phyloP scores from a whole-genome alignment of 2,329 filamentous ascomycete species.

The Diaporthe amygdali region DNA sequence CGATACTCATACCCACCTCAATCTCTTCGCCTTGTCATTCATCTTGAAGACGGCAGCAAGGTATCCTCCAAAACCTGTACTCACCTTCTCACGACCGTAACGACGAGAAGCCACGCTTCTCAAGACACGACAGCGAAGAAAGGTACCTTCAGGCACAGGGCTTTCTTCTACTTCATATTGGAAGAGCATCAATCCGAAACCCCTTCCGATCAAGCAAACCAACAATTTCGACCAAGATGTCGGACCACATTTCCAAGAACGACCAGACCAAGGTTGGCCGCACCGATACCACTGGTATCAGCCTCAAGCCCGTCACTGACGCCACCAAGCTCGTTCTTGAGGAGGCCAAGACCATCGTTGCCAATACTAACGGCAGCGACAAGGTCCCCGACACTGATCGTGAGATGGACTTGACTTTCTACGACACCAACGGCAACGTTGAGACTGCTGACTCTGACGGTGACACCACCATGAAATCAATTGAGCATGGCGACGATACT shows the following conservation, averaged over 20 bases:
- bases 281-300: neutral
- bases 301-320: neutral
- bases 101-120: constrained; percentile 1
- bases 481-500: neutral
- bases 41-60: constrained; percentile 11
- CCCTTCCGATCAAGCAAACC: neutral
- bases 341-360: neutral
- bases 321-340: neutral
- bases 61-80: neutral
- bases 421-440: neutral
- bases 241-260: neutral
- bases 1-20: neutral
- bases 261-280: neutral
- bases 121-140: neutral
- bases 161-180: neutral
- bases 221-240: neutral
- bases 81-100: neutral
- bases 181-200: neutral
- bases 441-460: constrained; percentile 2
- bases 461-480: neutral
- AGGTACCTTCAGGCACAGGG: constrained; percentile 8
- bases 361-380: neutral
- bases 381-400: neutral
- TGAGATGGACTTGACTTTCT: constrained; percentile 6
- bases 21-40: neutral